Conservation (phyloP, 257 asterid species). For the Primulina huaijiensis region DNA sequence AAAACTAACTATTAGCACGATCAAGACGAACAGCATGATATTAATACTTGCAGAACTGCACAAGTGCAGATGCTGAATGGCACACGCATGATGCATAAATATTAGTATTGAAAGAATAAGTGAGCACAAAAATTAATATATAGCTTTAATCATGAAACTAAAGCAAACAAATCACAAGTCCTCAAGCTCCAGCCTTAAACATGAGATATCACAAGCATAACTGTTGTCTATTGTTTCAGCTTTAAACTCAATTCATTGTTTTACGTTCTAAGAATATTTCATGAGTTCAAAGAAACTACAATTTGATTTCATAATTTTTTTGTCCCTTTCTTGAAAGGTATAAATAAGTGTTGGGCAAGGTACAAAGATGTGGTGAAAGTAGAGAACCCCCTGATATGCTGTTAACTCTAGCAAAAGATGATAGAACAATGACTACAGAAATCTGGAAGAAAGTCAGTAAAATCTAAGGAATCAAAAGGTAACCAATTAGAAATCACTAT, state of each 20-base stretch:
- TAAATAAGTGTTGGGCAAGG: background rate
- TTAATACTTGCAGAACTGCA: background rate
- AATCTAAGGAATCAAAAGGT: background rate
- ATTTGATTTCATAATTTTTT: background rate
- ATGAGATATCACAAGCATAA: background rate
- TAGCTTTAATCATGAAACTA: background rate
- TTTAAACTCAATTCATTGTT: background rate
- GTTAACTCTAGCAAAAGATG: background rate
- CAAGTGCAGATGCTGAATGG: background rate
- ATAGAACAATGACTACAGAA: background rate
- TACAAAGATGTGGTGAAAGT: slow-evolving; percentile 12
- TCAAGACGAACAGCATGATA: background rate
- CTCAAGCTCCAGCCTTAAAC: slow-evolving; percentile 11
- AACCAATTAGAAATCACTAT: background rate
- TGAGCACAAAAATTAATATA: no score
- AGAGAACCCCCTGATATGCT: background rate
- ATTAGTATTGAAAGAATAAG: background rate
- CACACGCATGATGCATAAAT: background rate
- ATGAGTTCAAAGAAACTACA: background rate
- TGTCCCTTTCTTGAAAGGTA: background rate
- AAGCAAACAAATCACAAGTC: background rate
- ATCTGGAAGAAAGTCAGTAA: background rate
- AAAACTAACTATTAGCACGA: no score
- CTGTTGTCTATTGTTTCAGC: background rate
- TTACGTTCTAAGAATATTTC: background rate